Conservation (phyloP, 176 grass and related monocot species). For the Phoenix dactylifera region DNA sequence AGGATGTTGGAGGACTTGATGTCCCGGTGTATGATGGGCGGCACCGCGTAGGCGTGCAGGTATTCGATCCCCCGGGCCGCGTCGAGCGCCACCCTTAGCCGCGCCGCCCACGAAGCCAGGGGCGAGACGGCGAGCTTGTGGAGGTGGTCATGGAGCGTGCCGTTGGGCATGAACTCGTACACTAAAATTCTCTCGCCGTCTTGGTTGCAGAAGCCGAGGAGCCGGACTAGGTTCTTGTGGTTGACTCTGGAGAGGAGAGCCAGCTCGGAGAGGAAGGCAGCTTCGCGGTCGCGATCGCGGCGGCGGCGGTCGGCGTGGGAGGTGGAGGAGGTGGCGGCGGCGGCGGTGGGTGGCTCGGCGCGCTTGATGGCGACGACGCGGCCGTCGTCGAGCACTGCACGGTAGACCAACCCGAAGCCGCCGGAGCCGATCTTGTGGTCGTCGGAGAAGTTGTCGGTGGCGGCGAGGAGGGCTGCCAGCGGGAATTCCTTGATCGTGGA, state of each 20-base stretch:
- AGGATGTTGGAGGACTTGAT: constrained; percentile 94
- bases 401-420: constrained; percentile 93
- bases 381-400: constrained; percentile 42
- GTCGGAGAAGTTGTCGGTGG: constrained; percentile 57
- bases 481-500: constrained; percentile 50
- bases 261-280: constrained; percentile 75
- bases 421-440: constrained; percentile 52
- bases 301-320: constrained; percentile 27
- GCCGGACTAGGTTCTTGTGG: constrained; percentile 84
- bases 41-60: constrained; percentile 93
- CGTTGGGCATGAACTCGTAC: constrained; percentile 90
- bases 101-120: constrained; percentile 23
- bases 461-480: constrained; percentile 32
- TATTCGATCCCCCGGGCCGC: constrained; percentile 86
- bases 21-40: constrained; percentile 89
- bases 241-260: constrained; percentile 70
- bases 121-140: constrained; percentile 28
- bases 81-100: constrained; percentile 59
- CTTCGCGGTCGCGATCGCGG: constrained; percentile 48
- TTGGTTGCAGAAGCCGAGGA: constrained; percentile 74
- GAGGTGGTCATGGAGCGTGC: constrained; percentile 79
- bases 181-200: constrained; percentile 55
- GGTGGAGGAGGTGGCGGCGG: constrained; percentile 1
- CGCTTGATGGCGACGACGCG: constrained; percentile 75
- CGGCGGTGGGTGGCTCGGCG: constrained; percentile 25